Evolutionary conservation across 2,329 filamentous ascomycete genomes (phyloP).

Genomic region (Trichoderma koningiopsis): DNA sequence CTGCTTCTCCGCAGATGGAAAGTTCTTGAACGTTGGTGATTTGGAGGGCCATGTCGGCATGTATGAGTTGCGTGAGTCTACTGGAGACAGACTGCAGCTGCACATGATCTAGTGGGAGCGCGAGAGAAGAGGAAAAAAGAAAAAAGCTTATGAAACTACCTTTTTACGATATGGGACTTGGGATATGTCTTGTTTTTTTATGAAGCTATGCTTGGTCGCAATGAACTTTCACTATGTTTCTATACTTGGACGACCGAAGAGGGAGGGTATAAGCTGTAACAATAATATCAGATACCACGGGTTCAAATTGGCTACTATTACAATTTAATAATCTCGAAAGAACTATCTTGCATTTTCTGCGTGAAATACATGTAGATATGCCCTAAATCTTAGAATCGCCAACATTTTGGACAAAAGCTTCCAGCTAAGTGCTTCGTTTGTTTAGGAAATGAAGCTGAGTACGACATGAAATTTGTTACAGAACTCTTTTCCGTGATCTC

Average conservation of each 20-base stretch:
- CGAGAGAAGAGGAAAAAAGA: background rate
- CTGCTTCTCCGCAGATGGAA: slow-evolving; percentile 43
- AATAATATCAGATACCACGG: slow-evolving; percentile 22
- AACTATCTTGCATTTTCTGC: background rate
- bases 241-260: background rate
- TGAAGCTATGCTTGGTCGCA: slow-evolving; percentile 14
- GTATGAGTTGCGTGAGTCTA: slow-evolving; percentile 40
- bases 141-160: background rate
- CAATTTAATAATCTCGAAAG: background rate
- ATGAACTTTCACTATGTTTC: background rate
- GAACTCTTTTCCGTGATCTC: background rate
- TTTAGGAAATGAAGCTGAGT: too few relatives aligned
- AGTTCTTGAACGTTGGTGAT: slow-evolving; percentile 42
- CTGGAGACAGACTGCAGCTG: slow-evolving; percentile 24
- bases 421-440: background rate
- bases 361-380: background rate
- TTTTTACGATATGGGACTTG: background rate
- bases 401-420: background rate
- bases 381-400: background rate
- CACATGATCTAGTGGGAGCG: slow-evolving; percentile 20
- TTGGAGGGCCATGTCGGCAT: slow-evolving; percentile 40
- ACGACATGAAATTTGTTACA: background rate
- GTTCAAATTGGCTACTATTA: slow-evolving; percentile 7
- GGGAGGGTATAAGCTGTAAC: background rate
- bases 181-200: background rate